A percentile compares a stretch with the other conserved stretches of the same genome.
Evolutionary conservation across 2,329 filamentous ascomycete species (phyloP).

Genomic region (Ceratocystis papillata): DNA sequence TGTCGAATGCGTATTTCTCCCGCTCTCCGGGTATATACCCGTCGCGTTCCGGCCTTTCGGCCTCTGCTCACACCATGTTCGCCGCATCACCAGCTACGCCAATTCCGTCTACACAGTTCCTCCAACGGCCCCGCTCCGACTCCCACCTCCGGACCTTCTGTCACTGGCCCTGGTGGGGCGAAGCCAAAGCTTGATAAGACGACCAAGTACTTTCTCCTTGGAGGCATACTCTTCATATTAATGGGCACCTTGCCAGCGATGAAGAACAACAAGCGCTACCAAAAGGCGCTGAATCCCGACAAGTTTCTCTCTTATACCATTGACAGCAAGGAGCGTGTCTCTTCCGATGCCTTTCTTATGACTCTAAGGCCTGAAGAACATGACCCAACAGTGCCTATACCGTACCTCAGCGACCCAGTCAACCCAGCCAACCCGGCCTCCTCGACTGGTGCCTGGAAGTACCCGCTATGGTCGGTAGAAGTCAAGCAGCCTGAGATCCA

Average conservation of each 20-base stretch:
- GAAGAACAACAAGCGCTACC: constrained; percentile 20
- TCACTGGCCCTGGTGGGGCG: not conserved
- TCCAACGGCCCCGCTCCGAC: not conserved
- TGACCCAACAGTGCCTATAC: constrained; percentile 26
- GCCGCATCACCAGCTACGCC: constrained; percentile 2
- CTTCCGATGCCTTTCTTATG: constrained; percentile 58
- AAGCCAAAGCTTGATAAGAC: constrained; percentile 21
- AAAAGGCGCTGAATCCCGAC: constrained; percentile 42
- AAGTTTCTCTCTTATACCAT: constrained; percentile 59
- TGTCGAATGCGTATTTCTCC: not conserved
- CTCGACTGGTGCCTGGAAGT: constrained; percentile 29
- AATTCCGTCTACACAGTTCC: not conserved
- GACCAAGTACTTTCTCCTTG: constrained; percentile 22
- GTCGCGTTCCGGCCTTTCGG: not conserved
- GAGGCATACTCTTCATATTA: constrained; percentile 22
- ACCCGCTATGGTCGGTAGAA: constrained; percentile 76
- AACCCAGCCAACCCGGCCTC: constrained; percentile 22
- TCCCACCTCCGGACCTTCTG: not conserved
- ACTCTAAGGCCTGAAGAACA: constrained; percentile 42
- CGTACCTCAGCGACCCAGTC: constrained; percentile 23
- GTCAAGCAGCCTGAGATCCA: constrained; percentile 91
- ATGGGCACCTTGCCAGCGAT: constrained; percentile 19
- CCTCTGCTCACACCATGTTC: not conserved
- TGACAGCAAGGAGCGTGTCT: constrained; percentile 49
- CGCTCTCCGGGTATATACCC: constrained; percentile 5